These are phyloP conservation scores for Plectosphaerella sp. DNA, from an alignment of 2,329 filamentous ascomycete species.

Conservation along the genomic window DNA sequence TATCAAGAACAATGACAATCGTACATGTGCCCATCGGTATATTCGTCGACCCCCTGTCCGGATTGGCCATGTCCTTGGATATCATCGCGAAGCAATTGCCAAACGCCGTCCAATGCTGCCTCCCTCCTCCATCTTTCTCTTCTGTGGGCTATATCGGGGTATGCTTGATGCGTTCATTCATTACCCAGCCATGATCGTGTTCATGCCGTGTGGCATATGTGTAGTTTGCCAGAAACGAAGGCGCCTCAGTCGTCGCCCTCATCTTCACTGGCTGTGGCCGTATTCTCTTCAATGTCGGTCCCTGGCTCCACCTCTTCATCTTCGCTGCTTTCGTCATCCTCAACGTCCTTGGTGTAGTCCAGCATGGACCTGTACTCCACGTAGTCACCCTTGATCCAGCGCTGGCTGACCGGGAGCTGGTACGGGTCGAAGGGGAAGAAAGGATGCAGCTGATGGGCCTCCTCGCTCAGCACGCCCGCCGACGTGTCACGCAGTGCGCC, in stretches of 20 bases:
- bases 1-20: no score
- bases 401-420: slow-evolving; percentile 78
- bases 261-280: slow-evolving; percentile 44
- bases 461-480: slow-evolving; percentile 59
- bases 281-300: slow-evolving; percentile 42
- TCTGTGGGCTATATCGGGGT: no score
- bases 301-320: slow-evolving; percentile 39
- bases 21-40: no score
- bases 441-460: slow-evolving; percentile 80
- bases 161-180: no score
- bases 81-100: no score
- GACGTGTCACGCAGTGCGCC: slow-evolving; percentile 50
- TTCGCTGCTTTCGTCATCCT: slow-evolving; percentile 50
- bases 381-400: slow-evolving; percentile 84
- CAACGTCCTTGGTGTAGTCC: slow-evolving; percentile 58
- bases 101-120: no score
- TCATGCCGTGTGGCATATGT: no score
- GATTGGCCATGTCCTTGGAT: no score
- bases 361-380: slow-evolving; percentile 73
- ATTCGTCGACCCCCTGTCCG: no score
- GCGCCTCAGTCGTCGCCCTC: slow-evolving; percentile 30
- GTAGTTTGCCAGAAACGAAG: no score
- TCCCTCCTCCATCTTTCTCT: no score
- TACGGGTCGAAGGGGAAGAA: slow-evolving; percentile 99
- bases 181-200: no score